Percentiles rank a stretch among this genome's conserved stretches.
These are phyloP conservation scores for Amorphotheca resinae DNA, from an alignment of 495 filamentous ascomycete species.

Conservation along the genomic window DNA sequence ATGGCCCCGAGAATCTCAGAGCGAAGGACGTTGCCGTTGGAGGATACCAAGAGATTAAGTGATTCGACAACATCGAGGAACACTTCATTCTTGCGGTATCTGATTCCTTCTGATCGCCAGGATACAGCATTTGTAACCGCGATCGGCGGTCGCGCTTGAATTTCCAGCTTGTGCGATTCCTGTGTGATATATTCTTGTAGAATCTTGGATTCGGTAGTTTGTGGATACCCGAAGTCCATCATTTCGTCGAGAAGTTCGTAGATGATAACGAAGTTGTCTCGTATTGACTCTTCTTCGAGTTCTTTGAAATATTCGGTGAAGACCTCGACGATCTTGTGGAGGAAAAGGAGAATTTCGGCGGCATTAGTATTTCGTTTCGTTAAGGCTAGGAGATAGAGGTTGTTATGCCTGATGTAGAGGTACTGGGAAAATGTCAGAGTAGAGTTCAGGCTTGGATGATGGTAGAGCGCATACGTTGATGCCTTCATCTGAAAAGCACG, in stretches of 20 bases:
- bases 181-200: slow-evolving; percentile 99
- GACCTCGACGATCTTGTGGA: slow-evolving; percentile 96
- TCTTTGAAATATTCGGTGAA: slow-evolving; percentile 99
- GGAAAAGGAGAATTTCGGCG: slow-evolving; percentile 93
- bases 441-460: slow-evolving; percentile 1
- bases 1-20: slow-evolving; percentile 96
- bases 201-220: slow-evolving; percentile 98
- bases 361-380: slow-evolving; percentile 99
- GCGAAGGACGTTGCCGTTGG: slow-evolving; percentile 89
- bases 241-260: slow-evolving; percentile 99
- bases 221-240: slow-evolving; percentile 99
- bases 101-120: slow-evolving; percentile 95
- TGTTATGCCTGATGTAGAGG: slow-evolving; percentile 99
- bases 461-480: slow-evolving; percentile 63
- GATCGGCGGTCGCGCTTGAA: slow-evolving; percentile 98
- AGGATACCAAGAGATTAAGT: slow-evolving; percentile 88
- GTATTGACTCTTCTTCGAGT: slow-evolving; percentile 96
- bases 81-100: slow-evolving; percentile 98
- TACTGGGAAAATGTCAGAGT: slow-evolving; percentile 45
- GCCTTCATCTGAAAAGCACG: slow-evolving; percentile 97
- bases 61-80: slow-evolving; percentile 97
- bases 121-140: slow-evolving; percentile 97
- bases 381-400: slow-evolving; percentile 95
- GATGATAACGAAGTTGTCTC: slow-evolving; percentile 99
- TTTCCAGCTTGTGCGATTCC: slow-evolving; percentile 96